A percentile compares a stretch with the other conserved stretches of the same genome.
Conservation (phyloP, 78 protist species). For the slime mould (Dictyostelium discoideum) region DNA sequence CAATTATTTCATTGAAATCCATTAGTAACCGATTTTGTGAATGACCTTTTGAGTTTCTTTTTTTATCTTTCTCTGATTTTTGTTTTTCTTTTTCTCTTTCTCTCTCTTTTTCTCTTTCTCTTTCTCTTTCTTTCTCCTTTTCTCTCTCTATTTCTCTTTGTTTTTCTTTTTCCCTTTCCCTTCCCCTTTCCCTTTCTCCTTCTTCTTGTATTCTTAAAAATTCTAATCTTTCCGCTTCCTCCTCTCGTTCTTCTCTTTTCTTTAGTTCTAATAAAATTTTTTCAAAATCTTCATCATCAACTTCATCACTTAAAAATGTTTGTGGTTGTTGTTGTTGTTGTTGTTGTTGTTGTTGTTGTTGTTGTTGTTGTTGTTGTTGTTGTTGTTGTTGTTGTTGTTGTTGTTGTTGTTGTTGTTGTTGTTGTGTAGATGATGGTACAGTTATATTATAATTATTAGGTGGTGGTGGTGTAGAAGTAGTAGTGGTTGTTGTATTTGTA, state of each 20-base stretch:
- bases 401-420: neutral
- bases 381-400: neutral
- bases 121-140: neutral
- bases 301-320: neutral
- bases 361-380: neutral
- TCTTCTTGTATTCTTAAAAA: neutral
- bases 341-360: neutral
- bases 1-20: neutral
- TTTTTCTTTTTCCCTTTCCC: neutral
- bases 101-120: neutral
- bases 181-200: too few relatives aligned
- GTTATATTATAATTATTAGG: too few relatives aligned
- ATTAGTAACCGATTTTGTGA: neutral
- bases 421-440: neutral
- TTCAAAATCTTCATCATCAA: constrained; percentile 9
- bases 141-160: neutral
- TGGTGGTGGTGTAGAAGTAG: neutral
- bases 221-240: neutral
- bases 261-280: neutral
- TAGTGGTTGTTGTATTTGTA: neutral
- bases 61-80: neutral
- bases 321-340: neutral
- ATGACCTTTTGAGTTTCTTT: neutral
- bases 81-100: neutral
- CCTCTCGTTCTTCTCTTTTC: neutral